Conservation (phyloP, 2,329 filamentous ascomycete species). For the Coniochaeta ligniaria region DNA sequence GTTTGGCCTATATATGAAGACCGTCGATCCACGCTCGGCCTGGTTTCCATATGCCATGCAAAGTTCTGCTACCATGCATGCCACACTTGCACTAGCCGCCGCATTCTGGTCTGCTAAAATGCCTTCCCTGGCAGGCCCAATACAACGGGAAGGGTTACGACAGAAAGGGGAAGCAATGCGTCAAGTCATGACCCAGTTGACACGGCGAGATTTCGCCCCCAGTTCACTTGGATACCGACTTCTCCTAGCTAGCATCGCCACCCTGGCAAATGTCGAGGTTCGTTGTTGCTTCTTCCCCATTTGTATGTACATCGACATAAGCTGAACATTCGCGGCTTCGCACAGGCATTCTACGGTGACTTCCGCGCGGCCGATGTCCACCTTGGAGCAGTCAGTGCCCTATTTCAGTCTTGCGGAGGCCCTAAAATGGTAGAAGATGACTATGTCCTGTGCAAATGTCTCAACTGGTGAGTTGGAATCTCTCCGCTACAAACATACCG, state of each 20-base stretch:
- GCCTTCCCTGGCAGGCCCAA: not conserved
- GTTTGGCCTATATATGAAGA: not conserved
- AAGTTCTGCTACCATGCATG: not conserved
- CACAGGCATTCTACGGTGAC: not conserved
- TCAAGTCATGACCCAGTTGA: not conserved
- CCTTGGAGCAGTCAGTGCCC: not conserved
- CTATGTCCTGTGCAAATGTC: not conserved
- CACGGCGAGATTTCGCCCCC: not conserved
- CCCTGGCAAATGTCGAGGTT: not conserved
- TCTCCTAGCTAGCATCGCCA: not conserved
- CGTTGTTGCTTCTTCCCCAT: not conserved
- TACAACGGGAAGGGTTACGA: not conserved
- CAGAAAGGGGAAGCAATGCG: not conserved
- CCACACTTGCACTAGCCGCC: not conserved
- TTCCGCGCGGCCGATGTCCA: not conserved
- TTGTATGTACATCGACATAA: not conserved
- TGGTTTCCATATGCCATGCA: not conserved
- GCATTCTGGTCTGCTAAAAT: not conserved
- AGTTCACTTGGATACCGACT: not conserved
- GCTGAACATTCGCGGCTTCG: not conserved
- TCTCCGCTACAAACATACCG: not conserved
- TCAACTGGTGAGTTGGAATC: not conserved
- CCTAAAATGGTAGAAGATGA: not conserved
- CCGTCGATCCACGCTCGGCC: not conserved
- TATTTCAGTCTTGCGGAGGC: not conserved